Evolutionary conservation across 1,284 basidiomycete genomes (phyloP), one percentile per base, ranked within the genome.

Genomic region (Cryptococcus depauperatus): DNA sequence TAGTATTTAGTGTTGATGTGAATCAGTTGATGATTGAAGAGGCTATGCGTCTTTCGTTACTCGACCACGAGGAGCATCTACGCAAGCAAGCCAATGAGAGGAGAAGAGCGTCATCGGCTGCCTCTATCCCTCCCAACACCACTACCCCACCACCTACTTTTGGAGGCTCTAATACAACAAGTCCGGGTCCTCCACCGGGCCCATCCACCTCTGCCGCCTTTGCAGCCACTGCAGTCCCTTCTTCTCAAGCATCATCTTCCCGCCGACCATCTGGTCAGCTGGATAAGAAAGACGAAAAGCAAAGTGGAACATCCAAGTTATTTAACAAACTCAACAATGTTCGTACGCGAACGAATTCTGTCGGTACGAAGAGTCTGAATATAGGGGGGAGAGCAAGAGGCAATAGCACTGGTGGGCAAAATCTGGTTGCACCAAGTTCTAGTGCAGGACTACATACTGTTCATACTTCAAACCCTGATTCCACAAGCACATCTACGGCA

Each of bases 1-100:
- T 23, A 11, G 13, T 8, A 25, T 28, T 18, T 11, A n/a, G 13
- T 40, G 26, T 26, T 40, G 38, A 40, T 10, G 16, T 18, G 14
- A 9, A 37, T 35, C 59, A 96, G 85, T 73, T 97, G 38, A 96
- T 98, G 92, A 76, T 99, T 44, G 92, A 93, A 87, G 93, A 98
- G 72, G 95, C 93, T 1, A 96, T 99, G 91, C 81, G 93, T 34
- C 74, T 96, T 47, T 95, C 90, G 35, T 75, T 97, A 54, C 68
- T 95, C 43, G 93, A 98, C 57, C 90, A 97, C 52, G 77, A 79
- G 52, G 75, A 77, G 51, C 69, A 74, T 65, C 69, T 70, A 50
- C 58, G 59, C 4, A 63, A 64, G 37, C 49, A 57, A 7, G 57
- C 54, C 14, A 58, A 62, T n/a, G 60, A 60, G 18, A 14, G 43